Conservation (phyloP, 2,329 filamentous ascomycete genomes). For the Domatiomyces catenatus region DNA sequence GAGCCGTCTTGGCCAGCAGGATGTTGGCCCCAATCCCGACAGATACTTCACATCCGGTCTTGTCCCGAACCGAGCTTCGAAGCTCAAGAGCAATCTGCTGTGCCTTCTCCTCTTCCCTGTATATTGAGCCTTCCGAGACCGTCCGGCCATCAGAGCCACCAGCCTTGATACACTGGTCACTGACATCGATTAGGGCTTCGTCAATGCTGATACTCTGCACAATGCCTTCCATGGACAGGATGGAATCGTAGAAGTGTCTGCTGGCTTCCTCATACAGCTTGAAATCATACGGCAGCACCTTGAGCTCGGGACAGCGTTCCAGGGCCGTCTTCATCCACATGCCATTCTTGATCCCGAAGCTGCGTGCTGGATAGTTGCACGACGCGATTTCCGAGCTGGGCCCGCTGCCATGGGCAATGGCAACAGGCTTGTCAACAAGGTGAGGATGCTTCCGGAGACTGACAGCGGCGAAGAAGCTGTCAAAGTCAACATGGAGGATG, state of each 20-base stretch:
- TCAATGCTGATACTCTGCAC: slow-evolving; percentile 97
- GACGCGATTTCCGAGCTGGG: slow-evolving; percentile 88
- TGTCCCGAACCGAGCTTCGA: slow-evolving; percentile 53
- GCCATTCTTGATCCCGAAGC: slow-evolving; percentile 81
- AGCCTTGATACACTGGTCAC: slow-evolving; percentile 48
- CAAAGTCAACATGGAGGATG: slow-evolving; percentile 91
- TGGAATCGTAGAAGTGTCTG: slow-evolving; percentile 67
- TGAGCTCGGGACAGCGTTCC: slow-evolving; percentile 68
- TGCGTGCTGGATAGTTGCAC: slow-evolving; percentile 84
- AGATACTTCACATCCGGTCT: slow-evolving; percentile 75
- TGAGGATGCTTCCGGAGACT: slow-evolving; percentile 67
- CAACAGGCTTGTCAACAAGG: slow-evolving; percentile 61
- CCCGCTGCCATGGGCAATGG: slow-evolving; percentile 75
- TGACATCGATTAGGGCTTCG: slow-evolving; percentile 79
- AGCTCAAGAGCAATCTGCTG: slow-evolving; percentile 54
- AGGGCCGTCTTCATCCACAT: slow-evolving; percentile 98
- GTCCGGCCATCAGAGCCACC: slow-evolving; percentile 51
- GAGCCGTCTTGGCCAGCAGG: slow-evolving; percentile 73
- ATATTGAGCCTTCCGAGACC: slow-evolving; percentile 52
- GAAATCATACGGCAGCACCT: slow-evolving; percentile 91
- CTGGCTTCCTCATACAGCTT: slow-evolving; percentile 88
- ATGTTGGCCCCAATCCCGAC: slow-evolving; percentile 88
- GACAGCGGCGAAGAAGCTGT: slow-evolving; percentile 94
- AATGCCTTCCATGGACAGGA: slow-evolving; percentile 61
- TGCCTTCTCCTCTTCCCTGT: slow-evolving; percentile 64